Evolutionary conservation across 306 rosid genomes (phyloP).

Genomic region (Begonia peltatifolia): DNA sequence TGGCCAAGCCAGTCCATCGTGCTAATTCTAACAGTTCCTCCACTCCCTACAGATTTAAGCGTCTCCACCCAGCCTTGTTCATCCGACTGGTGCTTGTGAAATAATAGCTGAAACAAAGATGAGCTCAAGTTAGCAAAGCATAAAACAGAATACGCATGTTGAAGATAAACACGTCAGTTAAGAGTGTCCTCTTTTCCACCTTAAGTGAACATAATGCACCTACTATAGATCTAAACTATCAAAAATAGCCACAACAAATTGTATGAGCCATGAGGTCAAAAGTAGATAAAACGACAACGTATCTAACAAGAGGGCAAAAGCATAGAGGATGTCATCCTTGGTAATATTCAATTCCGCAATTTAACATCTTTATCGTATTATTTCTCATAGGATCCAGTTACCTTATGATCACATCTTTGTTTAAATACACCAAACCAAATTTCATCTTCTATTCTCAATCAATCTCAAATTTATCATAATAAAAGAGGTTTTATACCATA

Average conservation of each 20-base stretch:
- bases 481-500: too few relatives aligned
- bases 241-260: neutral
- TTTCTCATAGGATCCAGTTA: too few relatives aligned
- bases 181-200: neutral
- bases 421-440: too few relatives aligned
- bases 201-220: neutral
- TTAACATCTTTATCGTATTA: too few relatives aligned
- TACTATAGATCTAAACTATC: neutral
- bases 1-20: constrained; percentile 99
- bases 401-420: too few relatives aligned
- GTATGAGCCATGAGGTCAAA: too few relatives aligned
- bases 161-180: neutral
- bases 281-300: too few relatives aligned
- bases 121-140: constrained; percentile 11
- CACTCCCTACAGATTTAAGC: constrained; percentile 48
- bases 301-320: neutral
- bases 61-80: constrained; percentile 90
- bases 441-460: too few relatives aligned
- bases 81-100: constrained; percentile 68
- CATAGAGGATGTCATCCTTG: neutral
- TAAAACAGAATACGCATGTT: neutral
- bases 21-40: constrained; percentile 49
- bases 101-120: constrained; percentile 49
- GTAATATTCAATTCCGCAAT: too few relatives aligned
- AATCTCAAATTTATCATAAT: too few relatives aligned